Evolutionary conservation across 306 rosid species (phyloP).

Genomic region (Fagus crenata): DNA sequence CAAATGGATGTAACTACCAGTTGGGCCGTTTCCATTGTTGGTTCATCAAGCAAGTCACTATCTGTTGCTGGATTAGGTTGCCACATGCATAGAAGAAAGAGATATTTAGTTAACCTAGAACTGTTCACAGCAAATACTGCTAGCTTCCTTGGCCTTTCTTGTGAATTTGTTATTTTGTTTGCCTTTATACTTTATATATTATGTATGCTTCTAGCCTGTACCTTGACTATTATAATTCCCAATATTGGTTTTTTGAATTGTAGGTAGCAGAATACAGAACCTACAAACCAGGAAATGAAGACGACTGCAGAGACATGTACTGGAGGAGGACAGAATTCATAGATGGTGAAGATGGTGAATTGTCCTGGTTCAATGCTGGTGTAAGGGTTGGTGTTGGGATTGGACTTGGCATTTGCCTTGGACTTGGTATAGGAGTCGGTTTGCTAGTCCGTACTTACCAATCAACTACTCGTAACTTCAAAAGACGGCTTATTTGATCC

Average conservation of each 20-base stretch:
- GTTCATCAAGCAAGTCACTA: neutral
- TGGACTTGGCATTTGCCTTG: slow-evolving; percentile 61
- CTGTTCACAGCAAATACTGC: neutral
- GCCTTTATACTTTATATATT: neutral
- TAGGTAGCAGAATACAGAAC: slow-evolving; percentile 43
- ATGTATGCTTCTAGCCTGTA: neutral
- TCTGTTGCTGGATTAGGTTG: neutral
- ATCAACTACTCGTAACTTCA: slow-evolving; percentile 46
- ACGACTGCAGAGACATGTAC: slow-evolving; percentile 39
- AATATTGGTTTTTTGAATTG: slow-evolving; percentile 8
- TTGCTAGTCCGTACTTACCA: slow-evolving; percentile 57
- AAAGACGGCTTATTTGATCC: slow-evolving; percentile 41
- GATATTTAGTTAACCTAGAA: neutral
- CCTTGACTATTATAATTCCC: neutral
- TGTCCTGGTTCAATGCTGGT: slow-evolving; percentile 71
- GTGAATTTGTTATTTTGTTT: neutral
- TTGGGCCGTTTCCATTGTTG: neutral
- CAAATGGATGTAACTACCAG: neutral
- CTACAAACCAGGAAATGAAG: slow-evolving; percentile 50
- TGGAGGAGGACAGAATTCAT: slow-evolving; percentile 39
- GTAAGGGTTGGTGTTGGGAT: slow-evolving; percentile 78
- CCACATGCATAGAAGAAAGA: neutral
- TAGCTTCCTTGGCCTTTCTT: neutral
- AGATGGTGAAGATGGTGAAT: slow-evolving; percentile 60
- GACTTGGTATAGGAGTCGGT: slow-evolving; percentile 58